Evolutionary conservation across 371 early-diverging fungal genomes (phyloP), one percentile per base, ranked within the genome.

Genomic region (Rozella allomycis): DNA sequence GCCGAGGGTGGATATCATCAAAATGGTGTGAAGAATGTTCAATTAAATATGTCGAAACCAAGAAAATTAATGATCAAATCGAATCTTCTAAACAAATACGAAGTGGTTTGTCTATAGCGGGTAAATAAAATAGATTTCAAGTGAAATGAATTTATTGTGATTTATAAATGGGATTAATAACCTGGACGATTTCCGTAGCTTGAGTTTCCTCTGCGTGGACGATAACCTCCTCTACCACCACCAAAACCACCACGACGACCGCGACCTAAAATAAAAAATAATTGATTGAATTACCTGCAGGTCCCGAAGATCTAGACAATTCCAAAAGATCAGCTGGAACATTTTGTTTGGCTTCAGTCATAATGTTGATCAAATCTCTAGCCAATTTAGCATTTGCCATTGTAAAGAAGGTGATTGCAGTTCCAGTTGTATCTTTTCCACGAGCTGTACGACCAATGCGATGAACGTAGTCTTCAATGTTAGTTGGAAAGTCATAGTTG

Each of bases 401-500:
- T 1, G 96, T 87, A 57, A 98, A 91, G 70, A 88, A 97, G 13
- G 98, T 91, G 50, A 81, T 68, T 12, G 96, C 73, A 9, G 79
- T 67, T 20, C 99, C 99, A n/a, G 74, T 75, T 28, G 71, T 70
- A 16, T 85, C 45, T 46, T 77, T 82, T 37, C 90, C 93, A 67
- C 99, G 88, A 45, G 97, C 98, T 17, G 99, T 98, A 62, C 99
- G 76, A 37, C 99, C 99, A 39, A 98, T 94, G 45, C 97, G 77
- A 57, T 96, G 97, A 22, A 93, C 82, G 52, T 90, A 96, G 50
- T 85, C 86, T 46, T 97, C 94, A 46, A 78, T 74, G 52, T 80
- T 80, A 34, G 59, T 72, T 22, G 96, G 96, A 65, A 94, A 83
- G 48, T 91, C 93, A 52, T 82, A 96, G 51, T 94, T 94, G 50